A percentile compares a stretch with the other conserved stretches of the same genome.
Conservation (phyloP, 148 eudicot species). For the Linanthus parryae region DNA sequence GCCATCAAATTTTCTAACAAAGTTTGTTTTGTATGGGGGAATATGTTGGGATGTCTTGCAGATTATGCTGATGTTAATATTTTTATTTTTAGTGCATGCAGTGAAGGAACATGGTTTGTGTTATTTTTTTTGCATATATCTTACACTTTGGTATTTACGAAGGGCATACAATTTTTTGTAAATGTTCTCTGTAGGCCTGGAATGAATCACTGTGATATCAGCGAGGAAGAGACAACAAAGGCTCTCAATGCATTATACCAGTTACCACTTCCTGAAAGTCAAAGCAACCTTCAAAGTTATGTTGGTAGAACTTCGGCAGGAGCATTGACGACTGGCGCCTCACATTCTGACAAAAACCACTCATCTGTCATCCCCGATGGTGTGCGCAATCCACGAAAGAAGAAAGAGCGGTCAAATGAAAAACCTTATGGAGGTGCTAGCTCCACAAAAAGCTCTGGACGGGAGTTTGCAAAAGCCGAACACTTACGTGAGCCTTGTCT, state of each 20-base stretch:
- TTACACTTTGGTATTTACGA: too few relatives aligned
- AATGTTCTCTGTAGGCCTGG: slow-evolving; percentile 57
- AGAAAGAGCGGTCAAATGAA: slow-evolving; percentile 23
- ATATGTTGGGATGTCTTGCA: too few relatives aligned
- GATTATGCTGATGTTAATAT: too few relatives aligned
- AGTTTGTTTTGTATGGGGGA: too few relatives aligned
- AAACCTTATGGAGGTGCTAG: slow-evolving; percentile 9
- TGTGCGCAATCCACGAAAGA: slow-evolving; percentile 21
- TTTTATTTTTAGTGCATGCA: too few relatives aligned
- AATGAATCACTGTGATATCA: slow-evolving; percentile 66
- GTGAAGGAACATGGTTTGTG: too few relatives aligned
- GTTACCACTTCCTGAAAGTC: slow-evolving; percentile 17
- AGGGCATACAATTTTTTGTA: too few relatives aligned
- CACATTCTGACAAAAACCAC: slow-evolving; percentile 10
- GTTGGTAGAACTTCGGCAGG: slow-evolving; percentile 12
- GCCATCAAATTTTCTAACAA: too few relatives aligned
- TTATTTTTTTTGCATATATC: too few relatives aligned
- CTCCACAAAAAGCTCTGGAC: slow-evolving; percentile 14
- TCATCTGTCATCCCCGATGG: slow-evolving; percentile 10
- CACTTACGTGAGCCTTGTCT: slow-evolving; percentile 20
- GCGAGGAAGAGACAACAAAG: slow-evolving; percentile 61
- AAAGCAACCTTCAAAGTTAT: slow-evolving; percentile 18
- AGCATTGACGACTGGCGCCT: slow-evolving; percentile 12
- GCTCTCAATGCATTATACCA: slow-evolving; percentile 33
- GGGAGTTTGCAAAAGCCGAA: slow-evolving; percentile 22